Base-by-base conservation (phyloP, 129 eudicot genomes). In the Helianthus tuberosus region DNA sequence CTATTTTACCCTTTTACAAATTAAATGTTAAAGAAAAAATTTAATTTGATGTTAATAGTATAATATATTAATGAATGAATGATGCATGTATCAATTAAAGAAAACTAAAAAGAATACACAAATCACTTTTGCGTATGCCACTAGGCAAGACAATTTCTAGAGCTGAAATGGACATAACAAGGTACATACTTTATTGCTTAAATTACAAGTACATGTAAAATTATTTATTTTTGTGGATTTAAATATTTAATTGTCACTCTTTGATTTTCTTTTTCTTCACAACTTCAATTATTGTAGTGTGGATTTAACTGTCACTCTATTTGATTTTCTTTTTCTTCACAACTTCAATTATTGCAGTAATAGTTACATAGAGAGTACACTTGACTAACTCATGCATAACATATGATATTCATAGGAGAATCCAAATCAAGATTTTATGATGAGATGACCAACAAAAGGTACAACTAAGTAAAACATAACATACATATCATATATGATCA, bases 401-500 rank as follows among this genome's bases (percentile, higher is more conserved):
- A 41, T 65, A n/a, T 5, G 67, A 23, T 4, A 6, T 14, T 13
- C 46, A 39, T 39, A 6, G 8, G 46, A 39, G 8, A 39, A 39
- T 39, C 46, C 46, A 39, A 39, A 39, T 39, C 54, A 27, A 27
- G 32, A 27, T 27, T 27, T 27, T 27, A 27, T 27, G 32, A 27
- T 27, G 32, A 27, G 32, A 27, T 27, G 32, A 27, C 32, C 32
- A 64, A 39, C 17, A 5, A 48, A 74, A 3, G 79, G 79, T 66
- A 75, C 66, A 66, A 75, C 32, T 8, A 65, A 41, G 20, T 52
- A 64, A 64, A 51, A 69, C 78, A 63, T 63, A 39, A 4, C 43
- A 38, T 38, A 38, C 43, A 38, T 38, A 20, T 20, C 0, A 38
- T 1, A 38, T 38, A 38, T 38, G 43, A 4, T 38, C 43, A 38